Conservation (phyloP, 192 early-diverging fungal species). For the Piromyces sp. region DNA sequence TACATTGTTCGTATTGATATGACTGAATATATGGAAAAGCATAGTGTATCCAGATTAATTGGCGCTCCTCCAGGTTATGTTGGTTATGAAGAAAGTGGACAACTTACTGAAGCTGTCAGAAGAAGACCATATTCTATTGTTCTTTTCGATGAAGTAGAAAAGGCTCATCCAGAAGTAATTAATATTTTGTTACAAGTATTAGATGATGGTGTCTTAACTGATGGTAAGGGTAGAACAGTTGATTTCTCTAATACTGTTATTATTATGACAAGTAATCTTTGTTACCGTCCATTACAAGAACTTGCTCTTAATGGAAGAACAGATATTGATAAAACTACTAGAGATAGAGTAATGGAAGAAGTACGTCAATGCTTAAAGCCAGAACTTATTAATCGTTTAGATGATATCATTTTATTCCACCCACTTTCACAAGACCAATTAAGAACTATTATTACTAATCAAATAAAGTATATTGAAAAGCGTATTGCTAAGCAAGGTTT, state of each 20-base stretch:
- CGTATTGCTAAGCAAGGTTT: constrained; percentile 47
- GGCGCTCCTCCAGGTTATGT: constrained; percentile 93
- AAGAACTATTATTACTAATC: constrained; percentile 49
- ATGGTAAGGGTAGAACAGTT: constrained; percentile 76
- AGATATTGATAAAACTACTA: not conserved
- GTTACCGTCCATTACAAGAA: constrained; percentile 38
- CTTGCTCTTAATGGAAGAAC: constrained; percentile 5
- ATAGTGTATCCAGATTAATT: constrained; percentile 76
- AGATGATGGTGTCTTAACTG: constrained; percentile 89
- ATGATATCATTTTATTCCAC: constrained; percentile 78
- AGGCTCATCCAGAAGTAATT: constrained; percentile 72
- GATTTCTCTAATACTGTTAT: constrained; percentile 93
- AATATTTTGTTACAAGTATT: constrained; percentile 65
- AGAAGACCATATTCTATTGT: constrained; percentile 81
- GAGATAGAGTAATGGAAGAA: constrained; percentile 56
- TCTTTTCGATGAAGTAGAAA: constrained; percentile 96
- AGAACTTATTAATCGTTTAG: constrained; percentile 91
- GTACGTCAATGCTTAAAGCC: constrained; percentile 69
- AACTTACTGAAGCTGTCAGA: constrained; percentile 86
- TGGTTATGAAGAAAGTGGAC: constrained; percentile 89
- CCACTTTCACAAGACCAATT: constrained; percentile 46
- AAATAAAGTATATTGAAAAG: constrained; percentile 38
- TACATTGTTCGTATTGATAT: constrained; percentile 93
- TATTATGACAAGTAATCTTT: constrained; percentile 87
- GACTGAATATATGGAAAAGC: constrained; percentile 91